Evolutionary conservation across 2,329 filamentous ascomycete genomes (phyloP), one percentile per base, ranked within the genome.

Genomic region (Fusarium poae): DNA sequence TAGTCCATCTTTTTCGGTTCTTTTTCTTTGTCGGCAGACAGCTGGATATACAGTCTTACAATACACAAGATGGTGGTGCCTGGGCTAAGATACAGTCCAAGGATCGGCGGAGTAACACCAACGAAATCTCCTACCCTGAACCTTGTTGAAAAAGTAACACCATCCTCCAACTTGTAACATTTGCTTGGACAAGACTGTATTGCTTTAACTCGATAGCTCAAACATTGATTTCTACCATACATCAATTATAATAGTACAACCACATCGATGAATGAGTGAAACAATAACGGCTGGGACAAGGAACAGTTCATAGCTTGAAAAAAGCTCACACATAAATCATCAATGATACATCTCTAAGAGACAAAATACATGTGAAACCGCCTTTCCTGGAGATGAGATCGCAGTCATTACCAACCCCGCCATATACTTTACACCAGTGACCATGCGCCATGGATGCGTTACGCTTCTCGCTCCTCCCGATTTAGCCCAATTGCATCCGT

Each of bases 1-100:
- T 82, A 86, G 58, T 85, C 81, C 73, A 85, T 80, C 4, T 2
- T 30, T 21, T 7, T 11, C 13, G 18, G 10, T 20, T n/a, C 5
- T 20, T n/a, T 6, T 10, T 39, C 11, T n/a, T 20, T 32, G 35
- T 16, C 10, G 4, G 16, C 8, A 10, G 6, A 15, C 4, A 11
- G 4, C 18, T 12, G 15, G 21, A 25, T 23, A 49, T 18, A 11
- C n/a, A 34, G 12, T 34, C n/a, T 21, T n/a, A 13, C 5, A 32
- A 18, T 4, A 25, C n/a, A n/a, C 6, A 12, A 25, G 13, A 46
- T 21, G 30, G 23, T n/a, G n/a, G 13, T 21, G 15, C 10, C 3
- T 12, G n/a, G 20, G 20, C 15, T 45, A 5, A 45, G 25, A 20
- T 29, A 12, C 18, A n/a, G 10, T 15, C 18, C 13, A n/a, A 37